Percentiles rank a stretch among this genome's conserved stretches.
These are phyloP conservation scores for Corylus heterophylla DNA, from an alignment of 306 rosid genomes.

Conservation along the genomic window DNA sequence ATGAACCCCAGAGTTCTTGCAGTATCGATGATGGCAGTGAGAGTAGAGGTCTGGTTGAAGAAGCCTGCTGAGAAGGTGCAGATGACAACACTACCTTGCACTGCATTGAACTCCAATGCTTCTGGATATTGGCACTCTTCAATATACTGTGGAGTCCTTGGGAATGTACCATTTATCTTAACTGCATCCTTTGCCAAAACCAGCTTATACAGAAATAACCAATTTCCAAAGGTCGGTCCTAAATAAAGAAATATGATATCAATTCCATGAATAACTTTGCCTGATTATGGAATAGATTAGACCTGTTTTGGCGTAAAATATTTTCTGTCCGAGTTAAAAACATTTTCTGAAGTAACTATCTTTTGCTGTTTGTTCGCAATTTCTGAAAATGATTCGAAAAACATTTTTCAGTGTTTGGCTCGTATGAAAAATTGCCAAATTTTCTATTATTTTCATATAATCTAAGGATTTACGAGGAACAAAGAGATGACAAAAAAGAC, in stretches of 20 bases:
- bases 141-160: constrained; percentile 39
- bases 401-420: too few species aligned
- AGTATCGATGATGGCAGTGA: constrained; percentile 54
- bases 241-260: constrained; percentile 8
- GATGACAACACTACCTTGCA: constrained; percentile 53
- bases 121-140: constrained; percentile 89
- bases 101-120: constrained; percentile 52
- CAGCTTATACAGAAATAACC: constrained; percentile 46
- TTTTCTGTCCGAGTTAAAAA: too few species aligned
- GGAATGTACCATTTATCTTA: constrained; percentile 50
- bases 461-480: too few species aligned
- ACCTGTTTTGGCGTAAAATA: too few species aligned
- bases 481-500: too few species aligned
- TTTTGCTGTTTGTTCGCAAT: too few species aligned
- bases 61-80: constrained; percentile 83
- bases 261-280: not conserved
- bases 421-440: too few species aligned
- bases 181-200: constrained; percentile 76
- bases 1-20: constrained; percentile 48
- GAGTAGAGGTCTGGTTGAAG: constrained; percentile 58
- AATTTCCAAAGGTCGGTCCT: constrained; percentile 65
- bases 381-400: too few species aligned
- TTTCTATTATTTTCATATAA: too few species aligned
- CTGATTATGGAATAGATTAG: not conserved
- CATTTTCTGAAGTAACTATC: too few species aligned